phyloP scores from a whole-genome alignment of 2,329 filamentous ascomycete genomes.

The Neopestalotiopsis clavispora region DNA sequence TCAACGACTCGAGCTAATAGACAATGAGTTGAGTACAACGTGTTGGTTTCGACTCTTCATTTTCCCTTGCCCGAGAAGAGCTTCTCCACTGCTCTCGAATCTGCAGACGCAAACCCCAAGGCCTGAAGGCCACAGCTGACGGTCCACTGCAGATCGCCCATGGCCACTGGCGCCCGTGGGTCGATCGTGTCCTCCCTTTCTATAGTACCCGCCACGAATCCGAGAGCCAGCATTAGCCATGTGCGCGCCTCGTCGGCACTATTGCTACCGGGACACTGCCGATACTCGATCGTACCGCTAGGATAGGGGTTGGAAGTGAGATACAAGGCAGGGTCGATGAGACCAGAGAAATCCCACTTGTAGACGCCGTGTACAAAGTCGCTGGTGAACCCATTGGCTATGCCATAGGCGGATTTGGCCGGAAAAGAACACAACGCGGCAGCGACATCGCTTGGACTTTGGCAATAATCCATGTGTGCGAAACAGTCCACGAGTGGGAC shows the following conservation, averaged over 20 bases:
- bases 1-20: no score
- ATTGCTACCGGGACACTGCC: conserved; percentile 40
- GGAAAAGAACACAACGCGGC: conserved; percentile 39
- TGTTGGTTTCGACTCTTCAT: not conserved
- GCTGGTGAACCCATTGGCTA: conserved; percentile 33
- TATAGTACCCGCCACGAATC: conserved; percentile 84
- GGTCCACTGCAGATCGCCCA: conserved; percentile 13
- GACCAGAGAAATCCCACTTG: conserved; percentile 44
- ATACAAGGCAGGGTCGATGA: conserved; percentile 23
- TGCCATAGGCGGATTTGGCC: conserved; percentile 35
- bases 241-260: conserved; percentile 34
- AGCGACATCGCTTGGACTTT: conserved; percentile 25
- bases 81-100: conserved; percentile 4
- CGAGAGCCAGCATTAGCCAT: conserved; percentile 36
- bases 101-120: not conserved
- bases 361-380: conserved; percentile 44
- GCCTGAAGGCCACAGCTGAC: conserved; percentile 8
- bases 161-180: not conserved
- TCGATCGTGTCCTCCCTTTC: conserved; percentile 88
- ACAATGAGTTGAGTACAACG: not conserved
- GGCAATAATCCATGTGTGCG: conserved; percentile 28
- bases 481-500: conserved; percentile 30
- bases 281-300: conserved; percentile 42
- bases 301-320: conserved; percentile 11
- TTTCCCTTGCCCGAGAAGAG: conserved; percentile 12